A percentile compares a stretch with the other conserved stretches of the same genome.
Conservation (phyloP, 441 rosid species). For the Isatis lusitanica region DNA sequence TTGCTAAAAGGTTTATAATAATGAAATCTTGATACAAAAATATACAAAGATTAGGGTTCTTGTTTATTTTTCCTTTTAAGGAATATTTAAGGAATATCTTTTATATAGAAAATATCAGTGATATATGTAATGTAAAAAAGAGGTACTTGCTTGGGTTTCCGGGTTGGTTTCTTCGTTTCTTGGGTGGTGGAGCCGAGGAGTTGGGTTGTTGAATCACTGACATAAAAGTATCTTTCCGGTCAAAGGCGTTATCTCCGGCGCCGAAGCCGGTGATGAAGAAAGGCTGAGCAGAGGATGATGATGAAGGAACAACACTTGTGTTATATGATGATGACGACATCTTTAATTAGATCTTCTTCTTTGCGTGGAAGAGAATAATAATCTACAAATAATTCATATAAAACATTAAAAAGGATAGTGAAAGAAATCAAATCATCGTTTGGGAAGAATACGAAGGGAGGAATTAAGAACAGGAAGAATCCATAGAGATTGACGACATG, state of each 20-base stretch:
- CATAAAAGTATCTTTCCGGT: conserved; percentile 32
- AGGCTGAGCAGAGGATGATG: conserved; percentile 36
- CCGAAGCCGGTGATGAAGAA: conserved; percentile 33
- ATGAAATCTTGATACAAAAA: conserved; percentile 2
- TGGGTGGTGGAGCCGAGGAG: conserved; percentile 35
- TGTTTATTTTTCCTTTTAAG: neutral
- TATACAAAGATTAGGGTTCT: conserved; percentile 23
- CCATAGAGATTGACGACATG: conserved; percentile 42
- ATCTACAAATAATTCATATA: conserved; percentile 16
- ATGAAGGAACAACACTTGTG: conserved; percentile 35
- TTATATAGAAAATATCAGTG: no score
- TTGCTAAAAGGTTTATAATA: no score
- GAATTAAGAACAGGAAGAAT: conserved; percentile 37
- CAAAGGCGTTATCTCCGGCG: conserved; percentile 31
- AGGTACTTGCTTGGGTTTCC: conserved; percentile 42
- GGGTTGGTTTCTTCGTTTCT: conserved; percentile 39
- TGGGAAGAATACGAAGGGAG: conserved; percentile 37
- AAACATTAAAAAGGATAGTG: neutral
- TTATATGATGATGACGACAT: conserved; percentile 39
- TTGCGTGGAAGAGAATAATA: conserved; percentile 18
- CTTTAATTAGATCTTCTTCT: conserved; percentile 33
- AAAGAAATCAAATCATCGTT: conserved; percentile 15
- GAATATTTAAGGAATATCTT: no score
- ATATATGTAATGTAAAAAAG: neutral
- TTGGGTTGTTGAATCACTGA: conserved; percentile 27